Evolutionary conservation across 345 rosid genomes (phyloP).

Genomic region (thale cress (Arabidopsis thaliana)): DNA sequence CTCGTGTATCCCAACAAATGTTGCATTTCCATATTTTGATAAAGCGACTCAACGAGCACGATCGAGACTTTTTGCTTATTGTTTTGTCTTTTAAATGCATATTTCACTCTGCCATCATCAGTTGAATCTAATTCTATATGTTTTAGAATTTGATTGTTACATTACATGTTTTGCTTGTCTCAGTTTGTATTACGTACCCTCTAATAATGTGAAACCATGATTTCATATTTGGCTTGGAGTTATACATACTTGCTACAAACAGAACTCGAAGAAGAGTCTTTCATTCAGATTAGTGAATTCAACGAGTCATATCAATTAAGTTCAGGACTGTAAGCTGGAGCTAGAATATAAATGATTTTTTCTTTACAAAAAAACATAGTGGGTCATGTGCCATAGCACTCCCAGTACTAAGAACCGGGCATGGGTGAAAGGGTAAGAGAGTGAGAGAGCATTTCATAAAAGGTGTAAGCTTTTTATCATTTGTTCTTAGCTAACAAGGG

Average conservation of each 20-base stretch:
- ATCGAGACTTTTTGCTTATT: constrained; percentile 17
- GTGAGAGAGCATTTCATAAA: constrained; percentile 2
- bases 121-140: not conserved
- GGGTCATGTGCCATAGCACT: not conserved
- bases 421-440: not conserved
- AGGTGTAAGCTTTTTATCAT: not conserved
- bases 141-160: not conserved
- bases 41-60: constrained; percentile 39
- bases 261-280: not conserved
- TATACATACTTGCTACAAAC: not conserved
- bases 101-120: not conserved
- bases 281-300: not conserved
- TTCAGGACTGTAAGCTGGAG: not conserved
- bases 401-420: not conserved
- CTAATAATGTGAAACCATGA: not conserved
- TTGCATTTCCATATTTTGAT: constrained; percentile 33
- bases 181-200: not conserved
- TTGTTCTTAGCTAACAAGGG: constrained; percentile 1
- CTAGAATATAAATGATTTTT: not conserved
- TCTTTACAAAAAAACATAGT: not conserved
- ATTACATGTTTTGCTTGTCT: not conserved
- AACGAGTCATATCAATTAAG: not conserved
- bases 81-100: constrained; percentile 8
- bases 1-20: constrained; percentile 32
- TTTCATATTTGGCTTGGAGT: not conserved